phyloP scores from a whole-genome alignment of 176 grass and related monocot species.

The Pontederia crassipes region DNA sequence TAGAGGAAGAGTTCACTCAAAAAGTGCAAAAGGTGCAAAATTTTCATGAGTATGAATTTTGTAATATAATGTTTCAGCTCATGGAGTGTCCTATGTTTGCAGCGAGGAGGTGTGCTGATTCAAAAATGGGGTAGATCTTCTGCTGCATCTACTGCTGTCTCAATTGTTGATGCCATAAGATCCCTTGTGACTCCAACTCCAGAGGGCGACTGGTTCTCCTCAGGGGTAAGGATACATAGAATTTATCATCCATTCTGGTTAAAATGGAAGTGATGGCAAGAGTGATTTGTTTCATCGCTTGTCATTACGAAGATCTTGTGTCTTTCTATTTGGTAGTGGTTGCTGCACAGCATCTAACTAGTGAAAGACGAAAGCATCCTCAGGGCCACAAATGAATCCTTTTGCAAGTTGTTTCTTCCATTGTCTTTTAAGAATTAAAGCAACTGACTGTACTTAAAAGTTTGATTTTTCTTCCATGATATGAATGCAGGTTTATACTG shows the following conservation, averaged over 20 bases:
- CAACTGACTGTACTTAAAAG: background rate
- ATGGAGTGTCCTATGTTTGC: slow-evolving; percentile 6
- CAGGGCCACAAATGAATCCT: background rate
- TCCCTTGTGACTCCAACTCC: slow-evolving; percentile 85
- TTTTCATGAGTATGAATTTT: background rate
- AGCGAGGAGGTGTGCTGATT: slow-evolving; percentile 85
- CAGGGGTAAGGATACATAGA: slow-evolving; percentile 40
- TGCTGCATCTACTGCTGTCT: slow-evolving; percentile 93
- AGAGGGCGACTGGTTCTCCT: slow-evolving; percentile 89
- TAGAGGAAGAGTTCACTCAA: slow-evolving; percentile 79
- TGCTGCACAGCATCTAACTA: no score
- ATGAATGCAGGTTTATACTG: slow-evolving; percentile 61
- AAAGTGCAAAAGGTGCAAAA: slow-evolving; percentile 66
- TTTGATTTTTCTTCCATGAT: background rate
- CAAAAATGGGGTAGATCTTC: slow-evolving; percentile 99
- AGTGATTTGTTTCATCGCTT: no score
- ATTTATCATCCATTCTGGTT: no score
- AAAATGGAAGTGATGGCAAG: no score
- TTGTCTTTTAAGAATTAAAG: background rate
- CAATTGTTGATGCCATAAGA: slow-evolving; percentile 74
- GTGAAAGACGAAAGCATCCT: no score
- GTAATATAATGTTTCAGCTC: background rate
- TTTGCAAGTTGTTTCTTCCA: background rate
- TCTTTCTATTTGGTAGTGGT: no score
- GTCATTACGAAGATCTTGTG: no score